phyloP scores from a whole-genome alignment of 1,284 basidiomycete genomes.

The Pseudozyma hubeiensis region DNA sequence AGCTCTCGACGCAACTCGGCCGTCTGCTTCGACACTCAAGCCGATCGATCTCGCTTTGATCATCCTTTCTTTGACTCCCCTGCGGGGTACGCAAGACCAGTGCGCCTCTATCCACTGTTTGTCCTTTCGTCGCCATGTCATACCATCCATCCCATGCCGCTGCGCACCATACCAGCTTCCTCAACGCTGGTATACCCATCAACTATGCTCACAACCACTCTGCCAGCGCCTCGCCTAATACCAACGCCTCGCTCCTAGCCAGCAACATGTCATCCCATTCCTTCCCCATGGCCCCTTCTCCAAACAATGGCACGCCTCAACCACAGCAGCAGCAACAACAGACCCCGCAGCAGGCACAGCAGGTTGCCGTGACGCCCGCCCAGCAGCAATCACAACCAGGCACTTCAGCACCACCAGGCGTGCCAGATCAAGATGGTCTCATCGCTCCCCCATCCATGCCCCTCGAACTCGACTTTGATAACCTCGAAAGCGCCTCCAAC shows the following conservation, averaged over 20 bases:
- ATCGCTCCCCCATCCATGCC: constrained; percentile 52
- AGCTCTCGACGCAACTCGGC: too few species aligned
- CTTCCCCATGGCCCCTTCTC: constrained; percentile 46
- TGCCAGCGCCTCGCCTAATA: constrained; percentile 18
- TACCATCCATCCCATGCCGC: constrained; percentile 45
- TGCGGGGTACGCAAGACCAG: too few species aligned
- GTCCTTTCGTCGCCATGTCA: constrained; percentile 30
- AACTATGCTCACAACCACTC: constrained; percentile 30
- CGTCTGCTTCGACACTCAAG: too few species aligned
- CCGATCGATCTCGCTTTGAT: too few species aligned
- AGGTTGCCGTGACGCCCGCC: constrained; percentile 7
- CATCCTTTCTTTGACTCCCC: too few species aligned
- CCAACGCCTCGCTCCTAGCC: constrained; percentile 29
- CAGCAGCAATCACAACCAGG: constrained; percentile 20
- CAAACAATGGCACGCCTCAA: constrained; percentile 33
- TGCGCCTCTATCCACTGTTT: neutral
- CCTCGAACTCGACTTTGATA: constrained; percentile 52
- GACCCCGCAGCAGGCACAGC: constrained; percentile 22
- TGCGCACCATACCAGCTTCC: constrained; percentile 30
- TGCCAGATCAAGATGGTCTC: constrained; percentile 33
- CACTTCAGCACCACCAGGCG: constrained; percentile 31
- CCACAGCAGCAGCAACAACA: constrained; percentile 21
- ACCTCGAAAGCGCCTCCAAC: constrained; percentile 48
- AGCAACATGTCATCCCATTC: constrained; percentile 43
- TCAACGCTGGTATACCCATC: constrained; percentile 32